Conservation (phyloP, 257 asterid species). For the Nicotiana otophora region DNA sequence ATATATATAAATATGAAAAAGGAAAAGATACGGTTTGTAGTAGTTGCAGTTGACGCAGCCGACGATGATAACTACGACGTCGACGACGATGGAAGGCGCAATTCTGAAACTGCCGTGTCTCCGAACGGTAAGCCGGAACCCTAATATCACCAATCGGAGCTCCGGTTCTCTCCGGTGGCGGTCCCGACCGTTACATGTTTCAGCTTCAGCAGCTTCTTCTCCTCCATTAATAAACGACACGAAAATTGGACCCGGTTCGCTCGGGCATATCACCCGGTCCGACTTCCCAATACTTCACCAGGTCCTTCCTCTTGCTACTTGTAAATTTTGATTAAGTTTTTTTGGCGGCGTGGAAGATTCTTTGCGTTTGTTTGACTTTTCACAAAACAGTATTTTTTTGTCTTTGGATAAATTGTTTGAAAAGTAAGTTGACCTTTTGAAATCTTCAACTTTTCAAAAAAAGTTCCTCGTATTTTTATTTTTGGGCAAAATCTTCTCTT, state of each 20-base stretch:
- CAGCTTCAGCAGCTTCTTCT: constrained; percentile 39
- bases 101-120: constrained; percentile 53
- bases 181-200: constrained; percentile 30
- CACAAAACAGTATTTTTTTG: not conserved
- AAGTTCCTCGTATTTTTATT: not conserved
- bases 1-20: not conserved
- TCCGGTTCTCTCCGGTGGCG: constrained; percentile 9
- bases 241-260: constrained; percentile 57
- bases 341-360: not conserved
- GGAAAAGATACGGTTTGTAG: not conserved
- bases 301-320: constrained; percentile 25
- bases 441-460: not conserved
- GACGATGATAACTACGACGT: constrained; percentile 16
- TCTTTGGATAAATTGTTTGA: not conserved
- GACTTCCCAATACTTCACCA: constrained; percentile 94
- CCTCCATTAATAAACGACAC: constrained; percentile 33
- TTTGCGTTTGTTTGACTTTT: not conserved
- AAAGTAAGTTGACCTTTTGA: not conserved
- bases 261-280: constrained; percentile 63
- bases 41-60: not conserved
- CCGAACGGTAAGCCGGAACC: constrained; percentile 28
- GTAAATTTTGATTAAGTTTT: not conserved
- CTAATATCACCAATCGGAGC: constrained; percentile 22
- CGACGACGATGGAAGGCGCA: constrained; percentile 52
- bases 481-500: not conserved